Evolutionary conservation across 75 land plant genomes (phyloP).

Genomic region (Azolla pinnata): DNA sequence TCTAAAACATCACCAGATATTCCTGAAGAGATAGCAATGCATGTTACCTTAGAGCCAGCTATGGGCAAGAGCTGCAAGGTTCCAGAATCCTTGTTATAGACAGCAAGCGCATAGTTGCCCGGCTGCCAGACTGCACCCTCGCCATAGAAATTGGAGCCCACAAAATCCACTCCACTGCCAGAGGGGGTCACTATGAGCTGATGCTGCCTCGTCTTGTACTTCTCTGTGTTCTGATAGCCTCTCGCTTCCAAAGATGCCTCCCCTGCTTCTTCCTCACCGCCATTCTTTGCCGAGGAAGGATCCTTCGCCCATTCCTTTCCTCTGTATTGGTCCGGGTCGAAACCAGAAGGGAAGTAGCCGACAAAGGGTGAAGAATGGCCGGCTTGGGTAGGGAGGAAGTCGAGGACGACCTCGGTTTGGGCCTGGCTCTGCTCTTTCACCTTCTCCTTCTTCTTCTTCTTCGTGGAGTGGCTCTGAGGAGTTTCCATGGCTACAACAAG

Average conservation of each 20-base stretch:
- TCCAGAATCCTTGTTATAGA: slow-evolving; percentile 57
- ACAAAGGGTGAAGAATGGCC: slow-evolving; percentile 40
- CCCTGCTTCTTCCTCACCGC: slow-evolving; percentile 6
- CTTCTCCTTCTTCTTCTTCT: slow-evolving; percentile 19
- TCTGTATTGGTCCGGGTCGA: slow-evolving; percentile 20
- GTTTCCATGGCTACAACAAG: neutral
- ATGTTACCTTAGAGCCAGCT: slow-evolving; percentile 69
- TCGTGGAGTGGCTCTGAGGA: neutral
- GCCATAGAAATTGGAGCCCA: slow-evolving; percentile 60
- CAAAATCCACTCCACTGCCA: slow-evolving; percentile 50
- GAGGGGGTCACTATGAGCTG: slow-evolving; percentile 47
- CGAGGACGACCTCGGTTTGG: slow-evolving; percentile 27
- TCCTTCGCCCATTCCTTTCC: neutral
- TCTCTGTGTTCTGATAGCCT: slow-evolving; percentile 33
- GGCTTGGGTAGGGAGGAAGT: slow-evolving; percentile 27
- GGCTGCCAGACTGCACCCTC: slow-evolving; percentile 53
- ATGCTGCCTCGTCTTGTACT: slow-evolving; percentile 24
- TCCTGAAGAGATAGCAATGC: too few species aligned
- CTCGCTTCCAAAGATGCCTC: slow-evolving; percentile 12
- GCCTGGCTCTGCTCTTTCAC: too few species aligned
- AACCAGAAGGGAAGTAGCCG: slow-evolving; percentile 69
- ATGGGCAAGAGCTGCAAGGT: slow-evolving; percentile 68
- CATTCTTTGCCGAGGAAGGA: too few species aligned
- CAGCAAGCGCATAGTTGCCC: slow-evolving; percentile 67
- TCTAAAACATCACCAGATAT: too few species aligned